Base-by-base conservation (phyloP, 2,329 filamentous ascomycete species). In the Beauveria asiatica region DNA sequence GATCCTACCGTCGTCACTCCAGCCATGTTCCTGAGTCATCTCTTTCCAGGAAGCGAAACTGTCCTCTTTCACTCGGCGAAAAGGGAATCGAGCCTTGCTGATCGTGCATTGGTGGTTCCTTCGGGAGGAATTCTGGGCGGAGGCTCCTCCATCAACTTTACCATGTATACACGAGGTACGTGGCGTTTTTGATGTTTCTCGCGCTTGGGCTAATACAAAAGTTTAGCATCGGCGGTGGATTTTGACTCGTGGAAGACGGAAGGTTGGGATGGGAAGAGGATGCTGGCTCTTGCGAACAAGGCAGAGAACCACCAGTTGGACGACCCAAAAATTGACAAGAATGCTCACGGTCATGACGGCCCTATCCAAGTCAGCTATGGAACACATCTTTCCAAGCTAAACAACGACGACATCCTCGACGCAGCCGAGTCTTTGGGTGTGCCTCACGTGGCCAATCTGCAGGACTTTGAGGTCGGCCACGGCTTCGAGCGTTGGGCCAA, bases 341-440 rank as follows among this genome's bases (percentile, higher is more conserved):
- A 17, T 21, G 64, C 68, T 5, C 81, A 83, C 63, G 81, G 81
- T 6, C 67, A 72, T 48, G 69, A 75, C 41, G 81, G 81, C 0
- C 80, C 80, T 0, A 73, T 83, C 30, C 70, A 80, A 41, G 68
- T 85, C n/a, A 80, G 77, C 1, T 73, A 75, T 41, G 78, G 80
- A 41, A 76, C 75, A 0, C 80, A 72, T 65, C 65, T 70, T 21
- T 70, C 69, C 3, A 74, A 69, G 25, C 53, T 64, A 3, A 71
- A 74, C 21, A 74, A 79, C 57, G 69, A 76, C 13, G 72, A 77
- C 37, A 81, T 82, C 25, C 81, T 82, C 62, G 73, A 81, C 44
- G 78, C 79, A 4, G 75, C 78, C 0, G 70, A 69, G 5, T 66
- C 74, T 48, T 66, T 79, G 19, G 82, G 81, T 0, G 78, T 77